These are phyloP conservation scores for Talaromyces pinophilus DNA, from an alignment of 2,329 filamentous ascomycete genomes.

Conservation along the genomic window DNA sequence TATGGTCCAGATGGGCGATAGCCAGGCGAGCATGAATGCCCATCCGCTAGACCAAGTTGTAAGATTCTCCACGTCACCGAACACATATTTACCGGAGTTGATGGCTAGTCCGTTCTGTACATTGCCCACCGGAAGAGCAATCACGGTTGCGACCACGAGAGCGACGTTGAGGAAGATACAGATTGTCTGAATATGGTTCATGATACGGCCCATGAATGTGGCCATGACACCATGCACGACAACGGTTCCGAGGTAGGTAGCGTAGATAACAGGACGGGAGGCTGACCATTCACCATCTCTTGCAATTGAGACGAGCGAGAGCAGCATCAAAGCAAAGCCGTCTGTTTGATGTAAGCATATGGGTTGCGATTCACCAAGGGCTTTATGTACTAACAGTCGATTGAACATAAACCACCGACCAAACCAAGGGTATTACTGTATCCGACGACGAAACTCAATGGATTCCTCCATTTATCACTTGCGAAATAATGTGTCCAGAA, in stretches of 20 bases:
- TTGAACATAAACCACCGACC: constrained; percentile 63
- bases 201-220: constrained; percentile 55
- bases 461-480: constrained; percentile 56
- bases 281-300: constrained; percentile 59
- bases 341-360: constrained; percentile 26
- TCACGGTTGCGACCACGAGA: constrained; percentile 58
- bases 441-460: constrained; percentile 61
- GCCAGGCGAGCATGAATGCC: constrained; percentile 62
- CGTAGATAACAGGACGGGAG: constrained; percentile 59
- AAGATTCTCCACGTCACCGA: constrained; percentile 57
- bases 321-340: constrained; percentile 59
- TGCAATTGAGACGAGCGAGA: constrained; percentile 60
- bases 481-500: constrained; percentile 63
- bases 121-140: constrained; percentile 58
- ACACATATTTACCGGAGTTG: constrained; percentile 54
- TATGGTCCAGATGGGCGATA: constrained; percentile 63
- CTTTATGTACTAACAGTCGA: constrained; percentile 52
- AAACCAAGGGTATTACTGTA: constrained; percentile 64
- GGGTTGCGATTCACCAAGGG: constrained; percentile 18
- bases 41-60: constrained; percentile 61
- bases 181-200: constrained; percentile 60
- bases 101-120: constrained; percentile 28
- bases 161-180: constrained; percentile 59
- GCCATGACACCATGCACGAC: constrained; percentile 57
- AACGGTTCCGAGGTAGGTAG: constrained; percentile 58